Evolutionary conservation across 106 monocot genomes (phyloP), one percentile per base, ranked within the genome.

Genomic region (Vanilla planifolia): DNA sequence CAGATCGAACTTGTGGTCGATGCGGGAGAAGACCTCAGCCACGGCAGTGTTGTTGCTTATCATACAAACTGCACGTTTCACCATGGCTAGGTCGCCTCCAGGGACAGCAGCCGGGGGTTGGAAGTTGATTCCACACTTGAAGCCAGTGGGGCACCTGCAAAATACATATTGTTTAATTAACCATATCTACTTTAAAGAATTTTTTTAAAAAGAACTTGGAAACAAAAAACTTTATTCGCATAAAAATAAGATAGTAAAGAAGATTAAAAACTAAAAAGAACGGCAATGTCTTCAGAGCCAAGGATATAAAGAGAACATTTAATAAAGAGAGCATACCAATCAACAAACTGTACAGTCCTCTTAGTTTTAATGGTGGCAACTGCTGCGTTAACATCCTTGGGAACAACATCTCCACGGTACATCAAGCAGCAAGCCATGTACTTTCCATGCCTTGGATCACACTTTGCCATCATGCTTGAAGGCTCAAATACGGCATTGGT

Each of bases 51-150:
- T 88, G 76, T 92, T 92, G 73, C 84, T 88, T 66, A 92, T 92
- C 92, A 92, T 88, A 75, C 92, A 92, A 3, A 92, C 86, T 0
- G 87, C 86, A 15, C 84, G 83, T 41, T 83, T 83, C 41, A 92
- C 92, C 78, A 56, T 84, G 0, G 88, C 92, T 33, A 92, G 79
- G 33, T 92, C 88, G 20, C 92, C 88, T 29, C 88, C 84, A 0
- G 92, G 92, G 9, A 92, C 92, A 20, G 83, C 87, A 0, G 92
- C 69, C 15, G 92, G 92, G 21, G 86, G 92, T 72, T 92, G 92
- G 23, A 86, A 92, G 83, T 92, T 92, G 56, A 92, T 87, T 47
- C 88, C 92, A 33, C 92, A 92, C 73, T 92, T 92, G 79, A 92
- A 92, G 0, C 92, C 92, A 44, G 88, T 92, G 0, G 92, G 92